Base-by-base conservation (phyloP, 2,329 filamentous ascomycete species). In the Iodosphaeria phyllophila region DNA sequence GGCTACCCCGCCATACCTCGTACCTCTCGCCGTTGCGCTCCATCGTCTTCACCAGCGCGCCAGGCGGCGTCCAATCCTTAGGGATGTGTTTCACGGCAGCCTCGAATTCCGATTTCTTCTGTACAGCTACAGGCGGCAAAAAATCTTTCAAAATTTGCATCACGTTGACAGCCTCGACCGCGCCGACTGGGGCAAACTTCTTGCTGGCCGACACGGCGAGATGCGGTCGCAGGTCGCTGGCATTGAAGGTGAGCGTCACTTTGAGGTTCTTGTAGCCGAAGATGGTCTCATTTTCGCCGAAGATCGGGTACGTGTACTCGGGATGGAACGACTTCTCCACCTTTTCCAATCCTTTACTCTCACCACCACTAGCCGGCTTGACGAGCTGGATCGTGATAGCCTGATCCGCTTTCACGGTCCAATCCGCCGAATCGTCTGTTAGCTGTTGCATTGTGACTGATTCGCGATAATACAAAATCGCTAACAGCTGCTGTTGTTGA, bases 231-330 rank as follows among this genome's bases (percentile, higher is more conserved):
- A 95, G 70, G 44, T 93, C 77, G 44, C 58, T 63, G 10, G 64
- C 62, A 42, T 69, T 56, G 37, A 59, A 74, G 32, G 69, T 69
- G 28, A 95, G 54, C 33, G 69, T 66, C 42, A 95, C 74, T 34
- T 70, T 69, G 28, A 92, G 62, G 27, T 71, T 70, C 44, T 82
- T 74, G 57, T 93, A 92, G 18, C 86, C 86, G 39, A 92, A 84
- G 34, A 95, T 86, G 16, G 64, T 66, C 49, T 98, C 83, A 6
- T 89, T 74, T n/a, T 95, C 76, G 40, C 82, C 82, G 38, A 95
- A 93, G 34, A 98, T 76, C 2, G 80, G 59, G 48, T 95, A 92
- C 11, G 86, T 93, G 47, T 84, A 91, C 42, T 68, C 66, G 0
- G 89, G 91, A 31, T 79, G 63, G 48, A 98, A 95, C 15, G 66